Base-by-base conservation (phyloP, 768 basidiomycete species). In the Hygrocybe coccinea region DNA sequence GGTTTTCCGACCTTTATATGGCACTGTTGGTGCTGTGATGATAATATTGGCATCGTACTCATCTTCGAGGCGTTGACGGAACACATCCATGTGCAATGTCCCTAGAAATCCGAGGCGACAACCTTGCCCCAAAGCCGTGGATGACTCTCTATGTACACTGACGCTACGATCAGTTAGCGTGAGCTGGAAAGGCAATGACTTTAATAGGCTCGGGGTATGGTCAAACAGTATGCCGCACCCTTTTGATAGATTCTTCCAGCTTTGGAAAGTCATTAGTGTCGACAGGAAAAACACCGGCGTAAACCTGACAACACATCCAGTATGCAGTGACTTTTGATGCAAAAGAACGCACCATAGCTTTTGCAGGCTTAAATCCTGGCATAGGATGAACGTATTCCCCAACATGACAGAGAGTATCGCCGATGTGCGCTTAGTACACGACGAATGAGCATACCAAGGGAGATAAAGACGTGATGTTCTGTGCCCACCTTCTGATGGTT, bases 1-100 rank as follows among this genome's bases (percentile, higher is more conserved):
- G 59, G 50, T 41, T 49, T 47, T 29, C 71, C 56, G 52, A 90
- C 94, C 71, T 76, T 91, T 89, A 69, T 93, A 94, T 24, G 95
- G 94, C 17, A 98, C 95, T 2, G 94, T 94, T 1, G 97, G 97
- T 2, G 94, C 89, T 10, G 97, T 99, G 54, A 98, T 82, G 62
- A 98, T 93, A 55, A 98, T 85, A 64, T 89, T 93, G 33, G 94
- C 90, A 56, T 92, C 86, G 62, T 97, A 93, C 68, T 99, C 97
- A 62, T 99, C 97, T 70, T 98, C 97, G 3, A 99, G 76, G 12
- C 97, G 82, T 67, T 99, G 97, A 19, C 94, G 86, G 70, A 93
- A 92, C 37, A 95, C 89, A 62, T 95, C 91, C 91, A 98, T 94
- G 66, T 99, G 97, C 56, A 99, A 72, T 5, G 93, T 91, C 1